These are phyloP conservation scores for Eucalyptus virginea DNA, from an alignment of 345 rosid species.

Conservation along the genomic window DNA sequence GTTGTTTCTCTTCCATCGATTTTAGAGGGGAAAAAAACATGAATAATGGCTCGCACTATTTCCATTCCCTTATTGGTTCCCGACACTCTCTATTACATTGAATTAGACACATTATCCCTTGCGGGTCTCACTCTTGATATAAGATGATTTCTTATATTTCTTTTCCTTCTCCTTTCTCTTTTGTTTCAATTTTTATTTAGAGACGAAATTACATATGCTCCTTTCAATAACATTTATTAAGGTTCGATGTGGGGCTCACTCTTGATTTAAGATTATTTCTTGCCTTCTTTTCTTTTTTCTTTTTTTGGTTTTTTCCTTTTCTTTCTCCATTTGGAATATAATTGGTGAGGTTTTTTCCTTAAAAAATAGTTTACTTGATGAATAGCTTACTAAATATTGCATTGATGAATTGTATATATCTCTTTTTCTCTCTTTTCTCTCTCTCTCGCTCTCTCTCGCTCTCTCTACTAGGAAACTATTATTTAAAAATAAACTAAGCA, in stretches of 20 bases:
- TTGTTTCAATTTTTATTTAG: not conserved
- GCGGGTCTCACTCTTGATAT: fast-evolving
- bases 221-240: not conserved
- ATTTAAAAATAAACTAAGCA: no score
- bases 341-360: not conserved
- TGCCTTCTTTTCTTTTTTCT: not conserved
- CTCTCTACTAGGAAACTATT: not conserved
- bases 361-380: not conserved
- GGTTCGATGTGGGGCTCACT: not conserved
- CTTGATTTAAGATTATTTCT: not conserved
- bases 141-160: not conserved
- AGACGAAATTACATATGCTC: not conserved
- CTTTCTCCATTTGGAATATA: not conserved
- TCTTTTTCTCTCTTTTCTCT: not conserved
- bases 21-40: not conserved
- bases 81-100: not conserved
- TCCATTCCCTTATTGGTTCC: not conserved
- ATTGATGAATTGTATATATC: not conserved
- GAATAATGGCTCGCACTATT: not conserved
- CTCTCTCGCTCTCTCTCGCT: no score
- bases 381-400: not conserved
- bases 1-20: not conserved
- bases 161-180: not conserved
- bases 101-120: not conserved
- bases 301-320: not conserved